A percentile compares a stretch with the other conserved stretches of the same genome.
These are phyloP conservation scores for Polyplosphaeria fusca DNA, from an alignment of 495 filamentous ascomycete genomes.

Conservation along the genomic window DNA sequence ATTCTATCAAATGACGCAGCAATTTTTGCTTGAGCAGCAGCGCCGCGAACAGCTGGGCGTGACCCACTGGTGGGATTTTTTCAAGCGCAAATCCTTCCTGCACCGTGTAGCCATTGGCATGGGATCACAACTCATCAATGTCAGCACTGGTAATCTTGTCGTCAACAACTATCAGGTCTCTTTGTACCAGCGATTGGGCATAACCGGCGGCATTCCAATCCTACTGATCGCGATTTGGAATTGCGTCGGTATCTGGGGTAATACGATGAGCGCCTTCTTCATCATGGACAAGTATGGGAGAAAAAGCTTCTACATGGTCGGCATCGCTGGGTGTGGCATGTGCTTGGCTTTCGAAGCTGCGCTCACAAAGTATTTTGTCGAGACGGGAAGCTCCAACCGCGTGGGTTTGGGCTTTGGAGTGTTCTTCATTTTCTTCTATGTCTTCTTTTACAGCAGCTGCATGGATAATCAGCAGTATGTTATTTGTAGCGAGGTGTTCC, in stretches of 20 bases:
- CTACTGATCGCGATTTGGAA: conserved; percentile 19
- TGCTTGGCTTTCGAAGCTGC: conserved; percentile 16
- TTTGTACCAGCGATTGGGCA: conserved; percentile 16
- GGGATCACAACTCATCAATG: not conserved
- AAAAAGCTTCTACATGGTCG: conserved; percentile 7
- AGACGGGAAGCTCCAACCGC: conserved; percentile 14
- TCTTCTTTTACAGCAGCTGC: conserved; percentile 18
- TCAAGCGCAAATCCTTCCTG: not conserved
- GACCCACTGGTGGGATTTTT: not conserved
- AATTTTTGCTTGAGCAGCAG: conserved; percentile 6
- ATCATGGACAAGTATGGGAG: conserved; percentile 4
- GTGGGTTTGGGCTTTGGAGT: conserved; percentile 20
- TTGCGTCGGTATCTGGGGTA: conserved; percentile 15
- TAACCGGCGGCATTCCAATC: conserved; percentile 8
- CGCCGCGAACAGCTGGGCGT: not conserved
- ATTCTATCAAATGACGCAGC: conserved; percentile 8
- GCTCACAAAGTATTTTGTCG: conserved; percentile 8
- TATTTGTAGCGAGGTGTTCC: conserved; percentile 25
- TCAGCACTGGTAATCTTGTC: conserved; percentile 4
- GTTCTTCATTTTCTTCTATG: conserved; percentile 21
- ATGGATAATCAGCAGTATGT: conserved; percentile 21
- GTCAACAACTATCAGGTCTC: conserved; percentile 21
- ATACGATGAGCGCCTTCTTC: conserved; percentile 22
- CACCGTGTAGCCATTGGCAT: not conserved
- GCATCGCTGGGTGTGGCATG: conserved; percentile 15